Evolutionary conservation across 257 asterid species (phyloP), one percentile per base, ranked within the genome.

Genomic region (Przewalskia tangutica): DNA sequence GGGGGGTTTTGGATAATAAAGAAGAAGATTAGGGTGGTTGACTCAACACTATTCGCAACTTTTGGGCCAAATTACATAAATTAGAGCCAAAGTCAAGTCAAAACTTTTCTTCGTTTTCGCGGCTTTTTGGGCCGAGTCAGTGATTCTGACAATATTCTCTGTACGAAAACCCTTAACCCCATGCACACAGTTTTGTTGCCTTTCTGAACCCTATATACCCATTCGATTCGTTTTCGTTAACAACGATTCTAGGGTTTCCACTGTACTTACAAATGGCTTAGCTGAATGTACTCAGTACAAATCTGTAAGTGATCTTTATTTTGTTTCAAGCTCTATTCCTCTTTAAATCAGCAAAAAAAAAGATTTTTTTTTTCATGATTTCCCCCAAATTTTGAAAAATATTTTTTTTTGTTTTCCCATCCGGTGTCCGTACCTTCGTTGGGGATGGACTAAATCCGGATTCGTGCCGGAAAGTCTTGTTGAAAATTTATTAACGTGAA

Each of bases 71-170:
- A 71, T 11, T 6, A 71, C 42, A 20, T 50, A 71, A 11, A 71
- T 71, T 8, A 3, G 11, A 46, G 54, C 5, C 11, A 46, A 38
- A 71, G 59, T 48, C 20, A 20, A 71, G 79, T 48, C 42, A 71
- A 71, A 71, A 12, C 79, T 46, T 71, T 71, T 46, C 79, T 20
- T 71, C 51, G 4, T 71, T 71, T 71, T 71, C 79, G 79, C 79
- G 79, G 42, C 59, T 12, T 71, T 71, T 46, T 20, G 38, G 56
- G 58, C 11, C 1, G 32, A 27, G 6, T 9, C 44, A 63, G 44
- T 7, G 8, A 27, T 12, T 71, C 79, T 71, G 79, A 71, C 79
- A 71, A 71, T 71, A 71, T 71, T 71, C 79, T 20, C 79, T 71
- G 59, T 48, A 71, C 59, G 59, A 71, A 71, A 46, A 14, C 20